Base-by-base conservation (phyloP, 2,329 filamentous ascomycete genomes). In the Claviceps capensis region DNA sequence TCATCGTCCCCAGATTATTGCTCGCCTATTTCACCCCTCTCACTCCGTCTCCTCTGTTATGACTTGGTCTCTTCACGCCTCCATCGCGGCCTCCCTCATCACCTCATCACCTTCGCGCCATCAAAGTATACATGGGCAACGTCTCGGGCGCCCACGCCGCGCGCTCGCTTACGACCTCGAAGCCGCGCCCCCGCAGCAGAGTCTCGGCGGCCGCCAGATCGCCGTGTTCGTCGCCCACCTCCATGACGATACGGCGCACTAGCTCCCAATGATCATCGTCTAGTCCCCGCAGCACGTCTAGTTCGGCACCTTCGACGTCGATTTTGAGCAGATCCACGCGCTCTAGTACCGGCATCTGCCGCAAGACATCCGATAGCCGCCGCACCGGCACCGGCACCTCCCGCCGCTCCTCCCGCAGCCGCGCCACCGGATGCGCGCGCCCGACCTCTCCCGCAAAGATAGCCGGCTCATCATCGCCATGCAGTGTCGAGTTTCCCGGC, bases 241-340 rank as follows among this genome's bases (percentile, higher is more conserved):
- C 61, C 2, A 62, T 38, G 17, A 54, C 55, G 16, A 61, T 45
- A 19, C 58, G 60, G 4, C 48, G 48, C n/a, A 60, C 48, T 36
- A 56, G 48, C 2, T 16, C 38, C 60, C 59, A 62, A 45, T 62
- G 55, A 2, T n/a, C 41, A 30, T 60, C 59, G 43, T 59, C 56
- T 6, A 63, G 14, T 14, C 60, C 61, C 2, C 48, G 36, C 2
- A 62, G 47, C 4, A 61, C 58, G 2, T 55, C 56, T 16, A 63
- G 46, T 47, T 63, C 61, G 5, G 47, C 54, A 14, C 59, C 57
- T 50, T 62, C 61, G 5, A 63, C 60, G 40, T 63, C 61, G 16
- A 62, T 53, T 52, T 63, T 63, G 47, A 63, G 51, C n/a, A 63
- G 42, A 44, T 62, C 60, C 40, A 62, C 59, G 7, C 51, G 48